Evolutionary conservation across 768 basidiomycete species (phyloP).

Genomic region (Russula vinacea): DNA sequence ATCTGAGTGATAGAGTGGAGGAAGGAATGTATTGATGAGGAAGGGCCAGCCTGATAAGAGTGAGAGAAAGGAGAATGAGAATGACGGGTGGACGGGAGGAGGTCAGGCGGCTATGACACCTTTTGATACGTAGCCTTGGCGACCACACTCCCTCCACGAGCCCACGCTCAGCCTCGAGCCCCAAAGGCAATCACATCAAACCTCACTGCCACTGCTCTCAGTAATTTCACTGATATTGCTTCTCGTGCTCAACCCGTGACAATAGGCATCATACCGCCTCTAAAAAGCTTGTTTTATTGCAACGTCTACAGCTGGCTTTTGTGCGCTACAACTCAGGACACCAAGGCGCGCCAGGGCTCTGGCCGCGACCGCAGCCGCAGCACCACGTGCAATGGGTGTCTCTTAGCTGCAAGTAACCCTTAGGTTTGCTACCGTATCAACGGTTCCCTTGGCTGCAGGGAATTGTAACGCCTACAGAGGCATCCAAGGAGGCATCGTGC

Average conservation of each 20-base stretch:
- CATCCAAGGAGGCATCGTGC: neutral
- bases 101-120: neutral
- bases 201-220: too few relatives aligned
- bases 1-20: constrained; percentile 9
- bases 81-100: neutral
- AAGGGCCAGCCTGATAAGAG: constrained; percentile 17
- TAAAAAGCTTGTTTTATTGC: too few relatives aligned
- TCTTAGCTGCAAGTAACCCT: neutral
- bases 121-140: neutral
- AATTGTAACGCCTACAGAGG: neutral
- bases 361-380: neutral
- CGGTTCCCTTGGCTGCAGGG: neutral
- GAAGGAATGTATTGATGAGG: neutral
- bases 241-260: too few relatives aligned
- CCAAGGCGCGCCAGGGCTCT: neutral
- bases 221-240: too few relatives aligned
- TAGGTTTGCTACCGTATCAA: neutral
- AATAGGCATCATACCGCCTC: too few relatives aligned
- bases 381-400: neutral
- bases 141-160: neutral
- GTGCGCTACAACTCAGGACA: too few relatives aligned
- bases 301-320: too few relatives aligned
- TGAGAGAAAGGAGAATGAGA: neutral
- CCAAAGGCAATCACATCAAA: too few relatives aligned
- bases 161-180: too few relatives aligned